Conservation (phyloP, 2,329 filamentous ascomycete species). For the Ophiocordyceps camponoti-leonardi region DNA sequence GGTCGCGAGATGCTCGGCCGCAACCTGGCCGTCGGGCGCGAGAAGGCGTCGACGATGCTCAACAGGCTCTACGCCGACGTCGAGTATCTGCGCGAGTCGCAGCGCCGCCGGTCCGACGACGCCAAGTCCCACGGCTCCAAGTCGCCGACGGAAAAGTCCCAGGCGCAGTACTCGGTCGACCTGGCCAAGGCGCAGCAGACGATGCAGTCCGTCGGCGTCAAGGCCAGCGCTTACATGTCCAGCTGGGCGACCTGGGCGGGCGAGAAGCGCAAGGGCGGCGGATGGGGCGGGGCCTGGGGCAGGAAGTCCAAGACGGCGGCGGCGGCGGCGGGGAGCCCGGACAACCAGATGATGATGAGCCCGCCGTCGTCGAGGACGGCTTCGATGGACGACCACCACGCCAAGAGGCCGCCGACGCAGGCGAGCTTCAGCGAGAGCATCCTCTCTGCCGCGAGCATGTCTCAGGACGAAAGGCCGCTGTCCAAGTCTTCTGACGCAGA, state of each 20-base stretch:
- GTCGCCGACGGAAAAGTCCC: constrained; percentile 1
- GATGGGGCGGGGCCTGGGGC: constrained; percentile 24
- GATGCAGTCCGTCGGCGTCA: constrained; percentile 30
- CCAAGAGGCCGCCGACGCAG: constrained; percentile 17
- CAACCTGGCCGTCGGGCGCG: constrained; percentile 72
- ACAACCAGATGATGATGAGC: constrained; percentile 17
- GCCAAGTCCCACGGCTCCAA: constrained; percentile 7
- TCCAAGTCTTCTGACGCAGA: neutral
- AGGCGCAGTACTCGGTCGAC: constrained; percentile 8
- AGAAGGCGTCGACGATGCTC: constrained; percentile 75
- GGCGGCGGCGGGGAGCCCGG: constrained; percentile 16
- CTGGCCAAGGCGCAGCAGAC: constrained; percentile 26
- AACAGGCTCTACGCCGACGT: constrained; percentile 84
- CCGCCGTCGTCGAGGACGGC: constrained; percentile 11
- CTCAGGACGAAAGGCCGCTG: constrained; percentile 7
- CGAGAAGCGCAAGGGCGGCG: constrained; percentile 52
- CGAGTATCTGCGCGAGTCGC: constrained; percentile 39
- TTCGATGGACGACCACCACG: constrained; percentile 11
- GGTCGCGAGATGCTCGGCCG: constrained; percentile 75
- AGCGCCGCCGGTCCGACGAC: constrained; percentile 24
- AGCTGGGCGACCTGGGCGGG: constrained; percentile 56
- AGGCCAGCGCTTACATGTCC: constrained; percentile 47
- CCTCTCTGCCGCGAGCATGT: constrained; percentile 20
- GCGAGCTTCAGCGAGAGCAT: constrained; percentile 28
- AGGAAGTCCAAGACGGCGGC: constrained; percentile 15